Base-by-base conservation (phyloP, 768 basidiomycete species). In the Mycena latifolia region DNA sequence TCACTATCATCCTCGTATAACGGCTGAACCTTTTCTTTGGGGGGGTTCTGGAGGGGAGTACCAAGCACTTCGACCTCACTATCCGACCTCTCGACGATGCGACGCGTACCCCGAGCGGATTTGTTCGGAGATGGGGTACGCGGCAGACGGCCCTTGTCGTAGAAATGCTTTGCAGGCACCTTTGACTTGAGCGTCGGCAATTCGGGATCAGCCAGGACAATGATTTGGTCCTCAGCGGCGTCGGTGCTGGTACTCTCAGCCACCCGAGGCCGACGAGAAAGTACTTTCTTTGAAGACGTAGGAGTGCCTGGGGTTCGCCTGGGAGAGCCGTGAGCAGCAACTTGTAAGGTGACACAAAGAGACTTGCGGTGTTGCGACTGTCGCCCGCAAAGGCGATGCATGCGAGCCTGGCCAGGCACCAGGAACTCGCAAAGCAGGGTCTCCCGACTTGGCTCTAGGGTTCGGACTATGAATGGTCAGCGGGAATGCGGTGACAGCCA, bases 1-100 rank as follows among this genome's bases (percentile, higher is more conserved):
- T 8, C 14, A 39, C 67, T 73, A 8, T 78, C 81, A 27, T 75
- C 76, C 22, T 61, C 71, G 66, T 75, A 77, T 46, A 78, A 69
- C 50, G 76, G 60, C 33, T 73, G 35, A 9, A 56, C 52, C 37
- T 50, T 65, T 54, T 18, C 29, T 37, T 65, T 33, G 56, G 45
- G 41, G n/a, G 35, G 46, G 35, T 18, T 35, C 11, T 28, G 65
- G 65, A 47, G 47, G 47, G 61, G 61, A 63, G 71, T 60, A 71
- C 58, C 35, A 72, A 70, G 58, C 70, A 76, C 20, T 73, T 74
- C 54, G 71, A 69, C 50, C n/a, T 68, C 63, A 61, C 51, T 73
- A 22, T 66, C 67, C 31, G 77, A 74, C 5, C 73, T 71, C 10
- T 73, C 75, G 6, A 64, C 76, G 20, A 81, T 72, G 51, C 75